These are phyloP conservation scores for Cercophora scortea DNA, from an alignment of 495 filamentous ascomycete genomes.

Conservation along the genomic window DNA sequence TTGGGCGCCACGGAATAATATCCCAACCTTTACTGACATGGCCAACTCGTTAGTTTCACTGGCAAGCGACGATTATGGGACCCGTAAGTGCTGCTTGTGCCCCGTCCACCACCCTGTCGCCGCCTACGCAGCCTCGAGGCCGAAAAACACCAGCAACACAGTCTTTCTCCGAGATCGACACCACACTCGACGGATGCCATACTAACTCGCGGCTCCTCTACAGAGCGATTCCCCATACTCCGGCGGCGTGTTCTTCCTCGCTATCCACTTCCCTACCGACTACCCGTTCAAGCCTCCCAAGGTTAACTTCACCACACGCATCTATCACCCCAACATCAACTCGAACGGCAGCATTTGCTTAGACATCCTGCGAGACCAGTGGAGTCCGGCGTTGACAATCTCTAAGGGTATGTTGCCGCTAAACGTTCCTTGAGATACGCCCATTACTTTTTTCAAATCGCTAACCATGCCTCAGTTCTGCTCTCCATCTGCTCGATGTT, in stretches of 20 bases:
- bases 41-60: slow-evolving; percentile 72
- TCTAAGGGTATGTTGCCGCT: slow-evolving; percentile 69
- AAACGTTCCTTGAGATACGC: neutral
- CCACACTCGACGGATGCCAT: neutral
- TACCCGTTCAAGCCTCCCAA: slow-evolving; percentile 99
- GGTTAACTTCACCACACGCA: slow-evolving; percentile 99
- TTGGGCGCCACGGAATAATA: neutral
- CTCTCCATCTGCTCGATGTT: slow-evolving; percentile 99
- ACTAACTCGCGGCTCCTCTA: slow-evolving; percentile 6
- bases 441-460: neutral
- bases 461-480: slow-evolving; percentile 52
- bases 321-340: slow-evolving; percentile 99
- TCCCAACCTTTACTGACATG: slow-evolving; percentile 24
- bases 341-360: slow-evolving; percentile 98
- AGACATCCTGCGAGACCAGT: slow-evolving; percentile 96
- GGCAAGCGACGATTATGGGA: slow-evolving; percentile 99
- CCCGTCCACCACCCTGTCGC: no score
- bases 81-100: slow-evolving; percentile 63
- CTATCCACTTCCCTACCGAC: slow-evolving; percentile 98
- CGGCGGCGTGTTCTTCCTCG: slow-evolving; percentile 95
- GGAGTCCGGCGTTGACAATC: slow-evolving; percentile 97
- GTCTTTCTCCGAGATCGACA: no score
- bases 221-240: slow-evolving; percentile 93
- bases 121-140: no score
- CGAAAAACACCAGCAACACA: no score